Conservation (phyloP, 164 flowering plant species). For the Litsea cubeba region DNA sequence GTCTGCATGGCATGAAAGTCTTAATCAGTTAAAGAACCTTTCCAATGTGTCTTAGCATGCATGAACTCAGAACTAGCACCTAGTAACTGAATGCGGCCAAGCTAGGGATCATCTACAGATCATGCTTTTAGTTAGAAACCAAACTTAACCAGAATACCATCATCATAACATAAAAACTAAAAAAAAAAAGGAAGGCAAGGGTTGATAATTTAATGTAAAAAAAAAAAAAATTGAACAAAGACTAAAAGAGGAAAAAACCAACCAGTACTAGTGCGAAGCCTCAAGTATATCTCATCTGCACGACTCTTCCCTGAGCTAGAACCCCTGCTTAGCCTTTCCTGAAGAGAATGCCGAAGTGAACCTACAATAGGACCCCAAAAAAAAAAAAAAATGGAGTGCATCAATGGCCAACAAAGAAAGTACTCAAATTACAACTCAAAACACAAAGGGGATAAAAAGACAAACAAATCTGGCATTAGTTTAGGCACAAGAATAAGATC, state of each 20-base stretch:
- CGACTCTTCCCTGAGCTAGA: slow-evolving; percentile 60
- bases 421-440: neutral
- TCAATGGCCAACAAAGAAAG: neutral
- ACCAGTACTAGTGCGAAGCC: slow-evolving; percentile 98
- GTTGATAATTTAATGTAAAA: too few relatives aligned
- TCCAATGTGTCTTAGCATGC: too few relatives aligned
- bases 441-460: neutral
- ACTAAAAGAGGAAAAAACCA: slow-evolving; percentile 6
- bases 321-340: slow-evolving; percentile 85
- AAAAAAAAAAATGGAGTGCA: neutral
- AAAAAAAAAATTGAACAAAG: neutral
- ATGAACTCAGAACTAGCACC: too few relatives aligned
- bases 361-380: slow-evolving; percentile 40
- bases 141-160: too few relatives aligned
- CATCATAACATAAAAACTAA: too few relatives aligned
- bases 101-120: too few relatives aligned
- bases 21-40: too few relatives aligned
- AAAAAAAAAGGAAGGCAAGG: too few relatives aligned
- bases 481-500: neutral
- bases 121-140: too few relatives aligned
- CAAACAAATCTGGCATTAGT: neutral
- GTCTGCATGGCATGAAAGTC: too few relatives aligned
- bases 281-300: slow-evolving; percentile 76
- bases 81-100: too few relatives aligned
- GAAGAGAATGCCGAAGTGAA: slow-evolving; percentile 93